Base-by-base conservation (phyloP, 176 grass and related monocot genomes). In the Tillandsia leiboldiana region DNA sequence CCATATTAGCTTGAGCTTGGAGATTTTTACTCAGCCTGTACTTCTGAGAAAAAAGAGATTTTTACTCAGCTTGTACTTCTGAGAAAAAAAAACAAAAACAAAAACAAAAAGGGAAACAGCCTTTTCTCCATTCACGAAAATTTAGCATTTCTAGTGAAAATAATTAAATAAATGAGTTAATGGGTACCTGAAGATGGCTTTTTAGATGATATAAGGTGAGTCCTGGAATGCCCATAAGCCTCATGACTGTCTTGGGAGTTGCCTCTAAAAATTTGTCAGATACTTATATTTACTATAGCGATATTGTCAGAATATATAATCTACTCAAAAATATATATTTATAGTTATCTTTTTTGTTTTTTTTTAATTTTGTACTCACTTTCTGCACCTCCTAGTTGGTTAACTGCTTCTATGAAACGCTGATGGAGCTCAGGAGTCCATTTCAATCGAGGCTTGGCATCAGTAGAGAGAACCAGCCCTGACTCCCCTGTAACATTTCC, bases 391-490 rank as follows among this genome's bases (percentile, higher is more conserved):
- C 95, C 90, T 70, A 99, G 76, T 86, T 99, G 90, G 77, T 99
- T 91, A 57, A 99, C 90, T 20, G 95, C 87, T 73, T 99, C 90
- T 69, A 94, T 88, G 72, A 99, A 99, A 64, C 90, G 75, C 75
- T 94, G 86, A 74, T 99, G 95, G 79, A 99, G 87, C 82, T 94
- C 95, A 8, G 95, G 90, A 42, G 87, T 99, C 95, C 95, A 99
- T 84, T 99, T 99, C 20, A 99, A 69, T 75, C 95, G 87, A 74
- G 95, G 95, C 79, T 99, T 99, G 12, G 86, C 95, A 48, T 99
- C 90, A 22, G 95, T 99, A 12, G 90, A 99, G 67, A 99, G 95
- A 84, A 99, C 87, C 59, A 99, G 78, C 48, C 87, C 87, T 59
- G 90, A 90, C 74, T 99, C 87, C 78, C 87, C 95, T 79, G 88